These are phyloP conservation scores for Stramenopiles sp. DNA, from an alignment of 352 stramenopile genomes.

Conservation along the genomic window DNA sequence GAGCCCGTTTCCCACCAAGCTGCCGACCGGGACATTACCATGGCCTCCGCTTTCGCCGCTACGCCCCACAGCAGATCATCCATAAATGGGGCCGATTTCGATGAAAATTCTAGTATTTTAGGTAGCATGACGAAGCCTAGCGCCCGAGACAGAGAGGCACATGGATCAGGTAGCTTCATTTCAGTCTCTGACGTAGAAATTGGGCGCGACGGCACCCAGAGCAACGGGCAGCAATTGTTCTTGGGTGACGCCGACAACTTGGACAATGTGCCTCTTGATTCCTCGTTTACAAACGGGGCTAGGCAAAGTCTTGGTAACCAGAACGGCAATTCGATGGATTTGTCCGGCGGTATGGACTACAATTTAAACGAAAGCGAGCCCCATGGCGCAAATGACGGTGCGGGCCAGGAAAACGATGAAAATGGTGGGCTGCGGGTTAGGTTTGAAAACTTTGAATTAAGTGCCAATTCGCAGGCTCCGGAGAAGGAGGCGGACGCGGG, in stretches of 20 bases:
- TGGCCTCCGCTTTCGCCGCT: background rate
- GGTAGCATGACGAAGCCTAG: background rate
- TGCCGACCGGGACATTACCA: background rate
- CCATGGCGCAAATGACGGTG: no score
- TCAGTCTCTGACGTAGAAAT: background rate
- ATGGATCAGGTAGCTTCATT: slow-evolving; percentile 5
- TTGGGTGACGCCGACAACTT: background rate
- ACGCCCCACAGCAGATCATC: background rate
- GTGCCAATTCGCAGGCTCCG: no score
- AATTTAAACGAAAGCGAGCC: no score
- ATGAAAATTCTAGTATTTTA: background rate
- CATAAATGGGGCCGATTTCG: background rate
- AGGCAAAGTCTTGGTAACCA: slow-evolving; percentile 13
- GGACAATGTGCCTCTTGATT: slow-evolving; percentile 9
- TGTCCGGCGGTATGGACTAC: no score
- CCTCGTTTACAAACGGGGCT: slow-evolving; percentile 7
- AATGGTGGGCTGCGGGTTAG: no score
- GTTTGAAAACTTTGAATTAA: no score
- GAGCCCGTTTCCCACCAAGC: background rate
- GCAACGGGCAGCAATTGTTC: background rate
- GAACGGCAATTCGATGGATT: no score
- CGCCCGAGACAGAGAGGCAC: background rate
- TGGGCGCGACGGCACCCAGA: background rate
- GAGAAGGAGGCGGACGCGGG: no score
- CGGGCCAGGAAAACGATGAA: no score